Conservation (phyloP, 139 green algal species). For the Chlamydomonas sphaeroides region DNA sequence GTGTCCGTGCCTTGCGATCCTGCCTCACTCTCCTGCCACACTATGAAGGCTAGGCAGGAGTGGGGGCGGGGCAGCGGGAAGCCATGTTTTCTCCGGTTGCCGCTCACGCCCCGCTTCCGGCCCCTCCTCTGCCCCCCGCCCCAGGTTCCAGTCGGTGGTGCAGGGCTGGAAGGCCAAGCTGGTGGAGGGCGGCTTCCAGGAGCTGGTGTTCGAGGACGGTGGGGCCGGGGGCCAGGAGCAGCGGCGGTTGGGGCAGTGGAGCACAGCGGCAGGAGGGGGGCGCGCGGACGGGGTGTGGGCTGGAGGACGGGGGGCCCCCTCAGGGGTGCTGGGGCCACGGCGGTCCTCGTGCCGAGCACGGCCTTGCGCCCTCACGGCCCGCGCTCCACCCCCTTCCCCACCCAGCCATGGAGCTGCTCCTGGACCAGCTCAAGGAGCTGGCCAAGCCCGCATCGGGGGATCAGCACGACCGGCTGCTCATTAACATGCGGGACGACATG, state of each 20-base stretch:
- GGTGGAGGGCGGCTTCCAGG: constrained; percentile 67
- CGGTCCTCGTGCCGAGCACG: too few relatives aligned
- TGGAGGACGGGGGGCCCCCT: too few relatives aligned
- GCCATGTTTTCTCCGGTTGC: too few relatives aligned
- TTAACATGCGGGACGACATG: constrained; percentile 49
- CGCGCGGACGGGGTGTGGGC: too few relatives aligned
- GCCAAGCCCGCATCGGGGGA: not conserved
- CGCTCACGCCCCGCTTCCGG: not conserved
- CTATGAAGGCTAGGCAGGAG: not conserved
- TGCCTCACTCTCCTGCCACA: not conserved
- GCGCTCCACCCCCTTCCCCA: not conserved
- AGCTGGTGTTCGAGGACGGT: constrained; percentile 84
- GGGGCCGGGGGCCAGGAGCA: not conserved
- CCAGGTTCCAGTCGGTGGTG: constrained; percentile 42
- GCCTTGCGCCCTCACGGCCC: too few relatives aligned
- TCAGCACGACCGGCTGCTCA: constrained; percentile 26
- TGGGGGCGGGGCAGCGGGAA: too few relatives aligned
- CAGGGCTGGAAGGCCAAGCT: constrained; percentile 65
- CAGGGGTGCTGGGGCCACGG: too few relatives aligned
- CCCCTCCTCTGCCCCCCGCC: constrained; percentile 9
- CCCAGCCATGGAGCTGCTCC: constrained; percentile 74
- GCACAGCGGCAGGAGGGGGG: not conserved
- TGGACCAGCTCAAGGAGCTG: constrained; percentile 68
- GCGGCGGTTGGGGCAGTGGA: not conserved
- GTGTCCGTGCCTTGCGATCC: too few relatives aligned